Evolutionary conservation across 345 rosid genomes (phyloP), one percentile per base, ranked within the genome.

Genomic region (Salix purpurea): DNA sequence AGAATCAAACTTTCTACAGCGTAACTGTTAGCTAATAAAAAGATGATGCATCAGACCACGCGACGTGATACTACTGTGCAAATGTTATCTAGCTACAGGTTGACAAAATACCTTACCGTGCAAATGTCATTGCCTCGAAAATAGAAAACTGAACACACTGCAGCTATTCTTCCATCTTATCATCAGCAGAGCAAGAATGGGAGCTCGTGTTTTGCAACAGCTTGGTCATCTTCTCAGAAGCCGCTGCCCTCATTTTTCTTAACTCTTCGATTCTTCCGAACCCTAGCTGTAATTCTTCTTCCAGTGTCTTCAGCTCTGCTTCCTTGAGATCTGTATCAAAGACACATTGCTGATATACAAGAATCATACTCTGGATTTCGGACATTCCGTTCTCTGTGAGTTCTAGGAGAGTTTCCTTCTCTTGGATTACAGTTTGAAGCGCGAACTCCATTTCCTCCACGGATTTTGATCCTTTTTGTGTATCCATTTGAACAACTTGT

Each of bases 351-450:
- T 88, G 91, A 77, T 86, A 88, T 46, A 85, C 94, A 12, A 89
- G n/a, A 34, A 91, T 73, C 90, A 87, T 71, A 54, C 58, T 78
- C 32, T 84, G 85, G 36, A 84, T 69, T 73, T 96, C 93, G 3
- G 65, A 36, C 79, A 36, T 82, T 13, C 96, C 99, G 1, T 77
- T 32, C 80, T 86, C 90, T 69, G 73, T 81, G 65, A 86, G 80
- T 82, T 90, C 93, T 16, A 82, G 18, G 14, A 93, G 81, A 58
- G 84, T 72, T 74, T 89, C 88, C 76, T 86, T 90, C 86, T 93
- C 99, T 65, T 81, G 79, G 56, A 79, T 65, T 16, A 85, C 85
- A 26, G 56, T 74, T 78, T 88, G 80, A 26, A 87, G 83, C 24
- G 89, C 90, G 44, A 56, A 30, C 70, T 90, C 85, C 85, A 79